Evolutionary conservation across 2,329 filamentous ascomycete species (phyloP).

Genomic region (Huntiella abstrusa): DNA sequence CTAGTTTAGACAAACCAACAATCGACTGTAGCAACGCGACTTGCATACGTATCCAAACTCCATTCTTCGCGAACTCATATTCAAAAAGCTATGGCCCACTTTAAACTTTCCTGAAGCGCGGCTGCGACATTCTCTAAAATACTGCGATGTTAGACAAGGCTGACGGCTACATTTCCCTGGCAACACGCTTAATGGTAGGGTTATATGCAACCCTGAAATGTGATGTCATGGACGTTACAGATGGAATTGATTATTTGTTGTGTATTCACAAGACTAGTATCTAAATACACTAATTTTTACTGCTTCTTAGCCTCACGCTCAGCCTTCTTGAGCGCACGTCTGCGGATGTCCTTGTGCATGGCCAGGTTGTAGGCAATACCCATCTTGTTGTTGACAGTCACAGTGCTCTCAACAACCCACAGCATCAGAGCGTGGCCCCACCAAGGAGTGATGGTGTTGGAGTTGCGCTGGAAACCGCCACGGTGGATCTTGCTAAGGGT

Average conservation of each 20-base stretch:
- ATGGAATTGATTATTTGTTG: neutral
- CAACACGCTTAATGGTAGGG: no score
- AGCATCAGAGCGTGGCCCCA: conserved; percentile 85
- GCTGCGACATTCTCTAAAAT: no score
- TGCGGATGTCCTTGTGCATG: conserved; percentile 72
- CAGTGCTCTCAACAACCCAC: conserved; percentile 50
- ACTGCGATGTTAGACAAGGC: no score
- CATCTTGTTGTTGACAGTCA: conserved; percentile 29
- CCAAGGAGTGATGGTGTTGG: conserved; percentile 76
- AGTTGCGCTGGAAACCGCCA: conserved; percentile 53
- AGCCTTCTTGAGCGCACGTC: conserved; percentile 64
- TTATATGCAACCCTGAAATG: no score
- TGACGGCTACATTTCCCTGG: no score
- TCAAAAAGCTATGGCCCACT: no score
- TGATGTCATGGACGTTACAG: no score
- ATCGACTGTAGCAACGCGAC: no score
- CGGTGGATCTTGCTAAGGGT: conserved; percentile 66
- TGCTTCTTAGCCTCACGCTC: conserved; percentile 61
- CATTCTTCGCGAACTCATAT: no score
- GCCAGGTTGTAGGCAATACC: conserved; percentile 32
- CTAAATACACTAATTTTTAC: neutral
- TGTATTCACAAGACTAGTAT: neutral
- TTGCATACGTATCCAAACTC: no score
- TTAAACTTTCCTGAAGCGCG: no score
- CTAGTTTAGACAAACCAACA: no score